Conservation (phyloP, 768 basidiomycete genomes). For the Sistotremastrum niveocremeum region DNA sequence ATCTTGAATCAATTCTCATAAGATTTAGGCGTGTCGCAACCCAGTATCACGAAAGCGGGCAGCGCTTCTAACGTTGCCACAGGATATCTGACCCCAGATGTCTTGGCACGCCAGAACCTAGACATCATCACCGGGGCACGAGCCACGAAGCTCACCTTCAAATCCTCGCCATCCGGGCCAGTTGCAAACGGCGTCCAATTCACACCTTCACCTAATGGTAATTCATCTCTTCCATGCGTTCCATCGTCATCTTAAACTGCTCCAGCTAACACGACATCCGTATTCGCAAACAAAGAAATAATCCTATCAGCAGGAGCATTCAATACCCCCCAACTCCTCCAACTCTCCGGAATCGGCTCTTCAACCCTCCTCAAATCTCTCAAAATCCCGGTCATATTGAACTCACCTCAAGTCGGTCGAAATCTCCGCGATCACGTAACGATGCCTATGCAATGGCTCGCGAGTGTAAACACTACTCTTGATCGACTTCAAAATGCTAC, state of each 20-base stretch:
- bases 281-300: constrained; percentile 5
- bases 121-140: constrained; percentile 4
- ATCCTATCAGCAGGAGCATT: constrained; percentile 10
- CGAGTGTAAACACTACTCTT: constrained; percentile 2
- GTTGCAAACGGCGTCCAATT: not conserved
- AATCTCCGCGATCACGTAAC: constrained; percentile 21
- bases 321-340: constrained; percentile 25
- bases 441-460: constrained; percentile 8
- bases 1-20: not conserved
- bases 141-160: constrained; percentile 3
- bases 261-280: too few relatives aligned
- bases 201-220: not conserved
- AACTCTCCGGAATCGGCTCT: constrained; percentile 18
- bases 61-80: constrained; percentile 7
- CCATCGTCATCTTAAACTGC: not conserved
- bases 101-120: constrained; percentile 9
- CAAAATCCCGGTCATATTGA: constrained; percentile 11
- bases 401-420: constrained; percentile 24
- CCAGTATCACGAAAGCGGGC: constrained; percentile 4
- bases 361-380: constrained; percentile 7
- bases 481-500: constrained; percentile 8
- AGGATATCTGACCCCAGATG: constrained; percentile 6
- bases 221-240: not conserved
- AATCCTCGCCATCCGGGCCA: not conserved
- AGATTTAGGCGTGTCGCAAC: constrained; percentile 6